Percentiles rank a stretch among this genome's conserved stretches.
Conservation (phyloP, 129 eudicot genomes). For the Flaveria sonorensis region DNA sequence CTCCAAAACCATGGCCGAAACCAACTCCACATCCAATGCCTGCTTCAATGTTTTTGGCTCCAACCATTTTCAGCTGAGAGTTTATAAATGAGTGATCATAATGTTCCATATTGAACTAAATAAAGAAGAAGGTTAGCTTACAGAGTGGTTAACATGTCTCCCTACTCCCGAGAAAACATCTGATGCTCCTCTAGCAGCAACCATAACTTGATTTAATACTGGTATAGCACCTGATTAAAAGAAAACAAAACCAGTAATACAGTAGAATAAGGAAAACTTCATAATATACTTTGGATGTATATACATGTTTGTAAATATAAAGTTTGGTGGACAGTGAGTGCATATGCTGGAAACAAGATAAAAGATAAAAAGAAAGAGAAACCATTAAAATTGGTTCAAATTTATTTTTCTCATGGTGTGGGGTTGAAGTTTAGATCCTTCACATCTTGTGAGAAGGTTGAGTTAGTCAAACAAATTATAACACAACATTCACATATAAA, state of each 20-base stretch:
- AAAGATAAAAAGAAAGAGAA: background rate
- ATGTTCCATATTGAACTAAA: background rate
- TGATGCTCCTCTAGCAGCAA: constrained; percentile 91
- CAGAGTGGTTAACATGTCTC: constrained; percentile 70
- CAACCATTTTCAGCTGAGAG: constrained; percentile 69
- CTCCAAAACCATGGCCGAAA: constrained; percentile 95
- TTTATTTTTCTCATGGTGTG: background rate
- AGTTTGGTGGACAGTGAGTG: background rate
- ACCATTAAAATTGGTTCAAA: background rate
- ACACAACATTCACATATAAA: background rate
- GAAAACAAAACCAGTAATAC: background rate
- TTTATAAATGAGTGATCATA: background rate
- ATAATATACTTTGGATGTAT: background rate
- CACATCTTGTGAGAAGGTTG: background rate
- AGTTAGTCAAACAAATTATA: background rate
- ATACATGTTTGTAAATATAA: background rate
- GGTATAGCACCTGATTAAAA: constrained; percentile 72
- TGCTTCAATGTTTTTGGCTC: constrained; percentile 76
- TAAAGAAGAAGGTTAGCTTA: constrained; percentile 41
- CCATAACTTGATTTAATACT: constrained; percentile 66
- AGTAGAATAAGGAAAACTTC: background rate
- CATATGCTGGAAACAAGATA: background rate
- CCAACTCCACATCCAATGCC: constrained; percentile 94
- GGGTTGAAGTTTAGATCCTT: background rate
- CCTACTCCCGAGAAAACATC: constrained; percentile 79